A percentile compares a stretch with the other conserved stretches of the same genome.
Evolutionary conservation across 176 grass and related monocot genomes (phyloP).

Genomic region (Zizania latifolia): DNA sequence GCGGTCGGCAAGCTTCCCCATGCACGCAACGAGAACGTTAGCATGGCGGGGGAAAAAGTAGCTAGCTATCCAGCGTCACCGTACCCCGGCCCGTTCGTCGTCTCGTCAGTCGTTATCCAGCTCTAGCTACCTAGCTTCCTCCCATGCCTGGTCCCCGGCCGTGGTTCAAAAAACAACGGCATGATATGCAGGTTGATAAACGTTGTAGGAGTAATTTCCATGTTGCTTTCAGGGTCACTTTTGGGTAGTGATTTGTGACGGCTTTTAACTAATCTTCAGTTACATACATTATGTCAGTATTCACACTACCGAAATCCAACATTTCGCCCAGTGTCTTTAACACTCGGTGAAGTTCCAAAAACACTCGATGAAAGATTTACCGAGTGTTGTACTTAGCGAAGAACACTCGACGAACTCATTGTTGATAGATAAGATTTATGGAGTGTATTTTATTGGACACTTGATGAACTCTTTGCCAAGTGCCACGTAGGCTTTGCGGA

Average conservation of each 20-base stretch:
- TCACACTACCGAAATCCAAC: too few species aligned
- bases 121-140: background rate
- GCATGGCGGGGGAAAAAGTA: background rate
- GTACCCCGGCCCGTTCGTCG: slow-evolving; percentile 15
- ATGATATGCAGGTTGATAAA: slow-evolving; percentile 1
- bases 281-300: background rate
- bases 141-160: background rate
- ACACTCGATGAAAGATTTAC: too few species aligned
- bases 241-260: background rate
- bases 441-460: too few species aligned
- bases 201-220: slow-evolving; percentile 7
- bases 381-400: too few species aligned
- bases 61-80: too few species aligned
- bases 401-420: too few species aligned
- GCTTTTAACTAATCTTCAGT: background rate
- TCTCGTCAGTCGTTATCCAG: slow-evolving; percentile 24
- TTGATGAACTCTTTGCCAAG: too few species aligned
- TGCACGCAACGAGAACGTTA: slow-evolving; percentile 62
- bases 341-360: too few species aligned
- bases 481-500: too few species aligned
- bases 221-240: background rate
- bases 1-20: slow-evolving; percentile 50
- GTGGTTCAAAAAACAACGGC: slow-evolving; percentile 12
- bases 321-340: too few species aligned
- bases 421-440: too few species aligned